Percentiles rank a stretch among this genome's conserved stretches.
phyloP scores from a whole-genome alignment of 2,329 filamentous ascomycete species.

The Diaporthe destruens region DNA sequence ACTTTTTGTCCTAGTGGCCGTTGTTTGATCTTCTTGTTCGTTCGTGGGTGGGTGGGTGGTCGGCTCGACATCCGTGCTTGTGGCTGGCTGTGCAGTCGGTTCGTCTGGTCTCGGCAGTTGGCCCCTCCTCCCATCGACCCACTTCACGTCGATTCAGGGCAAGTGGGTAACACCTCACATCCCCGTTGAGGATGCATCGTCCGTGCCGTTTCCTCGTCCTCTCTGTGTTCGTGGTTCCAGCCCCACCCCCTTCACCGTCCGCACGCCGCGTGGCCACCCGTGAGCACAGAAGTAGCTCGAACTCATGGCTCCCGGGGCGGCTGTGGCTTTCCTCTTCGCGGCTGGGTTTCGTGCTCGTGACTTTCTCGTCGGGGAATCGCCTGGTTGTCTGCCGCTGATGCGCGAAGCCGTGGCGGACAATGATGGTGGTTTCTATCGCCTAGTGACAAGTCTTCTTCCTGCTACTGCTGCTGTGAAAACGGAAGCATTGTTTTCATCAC shows the following conservation, averaged over 20 bases:
- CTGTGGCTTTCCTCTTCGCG: too few relatives aligned
- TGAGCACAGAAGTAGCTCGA: constrained; percentile 1
- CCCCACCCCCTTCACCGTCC: neutral
- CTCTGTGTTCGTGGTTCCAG: constrained; percentile 13
- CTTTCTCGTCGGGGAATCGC: neutral
- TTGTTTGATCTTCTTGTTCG: neutral
- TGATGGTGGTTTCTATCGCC: neutral
- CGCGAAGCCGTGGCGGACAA: neutral
- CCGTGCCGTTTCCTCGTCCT: neutral
- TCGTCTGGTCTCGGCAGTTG: constrained; percentile 17
- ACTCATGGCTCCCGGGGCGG: neutral
- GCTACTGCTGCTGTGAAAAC: constrained; percentile 9
- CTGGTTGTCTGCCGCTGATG: neutral
- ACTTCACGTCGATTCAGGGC: constrained; percentile 5
- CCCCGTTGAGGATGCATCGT: neutral
- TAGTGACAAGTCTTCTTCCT: neutral
- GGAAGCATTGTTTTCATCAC: constrained; percentile 34
- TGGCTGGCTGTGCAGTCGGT: neutral
- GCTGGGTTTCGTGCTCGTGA: neutral
- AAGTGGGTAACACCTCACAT: constrained; percentile 15
- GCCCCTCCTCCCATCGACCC: too few relatives aligned
- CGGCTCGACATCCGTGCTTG: neutral
- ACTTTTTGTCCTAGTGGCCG: neutral
- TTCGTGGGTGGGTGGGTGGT: neutral
- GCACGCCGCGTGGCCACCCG: constrained; percentile 4